A percentile compares a stretch with the other conserved stretches of the same genome.
phyloP scores from a whole-genome alignment of 106 monocot species.

The Acorus calamus region DNA sequence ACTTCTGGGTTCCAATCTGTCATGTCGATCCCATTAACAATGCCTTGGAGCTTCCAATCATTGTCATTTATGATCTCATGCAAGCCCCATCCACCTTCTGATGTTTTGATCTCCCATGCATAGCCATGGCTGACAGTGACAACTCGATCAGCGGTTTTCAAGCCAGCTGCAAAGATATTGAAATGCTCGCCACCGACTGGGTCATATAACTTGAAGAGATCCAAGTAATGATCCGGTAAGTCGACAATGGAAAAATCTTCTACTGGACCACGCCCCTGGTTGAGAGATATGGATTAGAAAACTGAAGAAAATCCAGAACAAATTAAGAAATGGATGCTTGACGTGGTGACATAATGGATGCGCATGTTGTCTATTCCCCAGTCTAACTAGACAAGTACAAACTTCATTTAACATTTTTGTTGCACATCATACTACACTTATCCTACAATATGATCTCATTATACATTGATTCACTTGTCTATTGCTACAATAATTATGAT shows the following conservation, averaged over 20 bases:
- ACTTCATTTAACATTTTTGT: too few relatives aligned
- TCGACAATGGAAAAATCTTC: constrained; percentile 33
- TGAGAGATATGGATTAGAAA: constrained; percentile 4
- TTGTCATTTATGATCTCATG: constrained; percentile 54
- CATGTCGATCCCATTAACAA: constrained; percentile 78
- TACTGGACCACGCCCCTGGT: constrained; percentile 76
- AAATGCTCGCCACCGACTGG: constrained; percentile 74
- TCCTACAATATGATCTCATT: too few relatives aligned
- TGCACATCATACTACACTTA: too few relatives aligned
- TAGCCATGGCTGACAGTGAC: constrained; percentile 83
- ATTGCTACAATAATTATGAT: too few relatives aligned
- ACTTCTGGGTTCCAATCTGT: constrained; percentile 63
- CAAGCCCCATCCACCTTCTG: constrained; percentile 88
- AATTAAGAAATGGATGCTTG: not conserved
- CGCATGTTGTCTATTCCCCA: too few relatives aligned
- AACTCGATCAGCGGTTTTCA: constrained; percentile 64
- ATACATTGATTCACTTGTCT: too few relatives aligned
- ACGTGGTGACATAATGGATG: too few relatives aligned
- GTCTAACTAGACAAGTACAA: too few relatives aligned
- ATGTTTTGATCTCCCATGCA: constrained; percentile 79
- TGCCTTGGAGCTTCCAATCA: constrained; percentile 75
- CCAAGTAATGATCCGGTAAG: constrained; percentile 49
- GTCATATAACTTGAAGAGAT: constrained; percentile 61
- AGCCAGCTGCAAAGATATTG: constrained; percentile 73
- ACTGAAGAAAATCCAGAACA: not conserved